A percentile compares a stretch with the other conserved stretches of the same genome.
Conservation (phyloP, 1,284 basidiomycete genomes). For the Ganoderma leucocontextum region DNA sequence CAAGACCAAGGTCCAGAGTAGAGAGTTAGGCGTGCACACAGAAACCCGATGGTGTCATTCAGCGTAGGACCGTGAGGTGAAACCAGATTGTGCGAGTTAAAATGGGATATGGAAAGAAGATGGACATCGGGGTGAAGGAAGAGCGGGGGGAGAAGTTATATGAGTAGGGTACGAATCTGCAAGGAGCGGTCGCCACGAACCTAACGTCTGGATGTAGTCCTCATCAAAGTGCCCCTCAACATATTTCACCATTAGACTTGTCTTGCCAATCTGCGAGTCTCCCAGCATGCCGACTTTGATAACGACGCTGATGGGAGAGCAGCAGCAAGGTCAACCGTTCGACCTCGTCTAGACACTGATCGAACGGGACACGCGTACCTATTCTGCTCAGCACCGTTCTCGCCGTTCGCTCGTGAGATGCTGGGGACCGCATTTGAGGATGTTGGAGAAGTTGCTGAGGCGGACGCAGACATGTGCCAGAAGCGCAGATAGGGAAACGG, state of each 20-base stretch:
- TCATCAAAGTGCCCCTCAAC: conserved; percentile 98
- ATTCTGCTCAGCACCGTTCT: conserved; percentile 82
- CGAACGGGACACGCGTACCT: conserved; percentile 49
- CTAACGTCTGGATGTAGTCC: conserved; percentile 99
- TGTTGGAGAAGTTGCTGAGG: conserved; percentile 46
- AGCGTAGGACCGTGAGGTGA: neutral
- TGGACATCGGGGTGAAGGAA: neutral
- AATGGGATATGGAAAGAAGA: neutral
- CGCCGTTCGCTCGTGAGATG: conserved; percentile 49
- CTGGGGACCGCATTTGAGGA: conserved; percentile 59
- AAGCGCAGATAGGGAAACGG: conserved; percentile 25
- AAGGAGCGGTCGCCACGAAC: conserved; percentile 50
- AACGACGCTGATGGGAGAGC: conserved; percentile 70
- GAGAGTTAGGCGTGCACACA: neutral
- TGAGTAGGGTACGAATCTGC: neutral
- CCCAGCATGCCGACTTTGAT: conserved; percentile 99
- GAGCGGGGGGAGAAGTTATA: neutral
- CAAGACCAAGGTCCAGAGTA: neutral
- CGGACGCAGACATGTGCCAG: conserved; percentile 42
- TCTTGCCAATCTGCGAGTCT: conserved; percentile 98
- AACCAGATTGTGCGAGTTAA: neutral
- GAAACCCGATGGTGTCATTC: neutral
- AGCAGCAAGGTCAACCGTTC: conserved; percentile 14
- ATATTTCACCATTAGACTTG: conserved; percentile 98
- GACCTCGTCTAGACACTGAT: conserved; percentile 9